phyloP scores from a whole-genome alignment of 2,329 filamentous ascomycete species.

The Stemphylium vesicarium region DNA sequence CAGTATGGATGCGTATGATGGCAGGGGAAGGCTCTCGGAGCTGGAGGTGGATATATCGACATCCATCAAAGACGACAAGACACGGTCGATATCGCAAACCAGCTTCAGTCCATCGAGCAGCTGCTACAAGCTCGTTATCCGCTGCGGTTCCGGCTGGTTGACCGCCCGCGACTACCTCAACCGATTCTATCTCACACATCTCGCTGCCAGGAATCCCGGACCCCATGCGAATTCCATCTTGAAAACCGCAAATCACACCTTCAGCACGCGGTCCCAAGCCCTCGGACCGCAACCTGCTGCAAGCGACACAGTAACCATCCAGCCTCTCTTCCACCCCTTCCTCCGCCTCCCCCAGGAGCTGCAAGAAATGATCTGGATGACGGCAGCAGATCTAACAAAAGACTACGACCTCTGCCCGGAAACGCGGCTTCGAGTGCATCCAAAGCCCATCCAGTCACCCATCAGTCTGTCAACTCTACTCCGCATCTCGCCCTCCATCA shows the following conservation, averaged over 20 bases:
- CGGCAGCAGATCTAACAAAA: slow-evolving; percentile 24
- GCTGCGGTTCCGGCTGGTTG: slow-evolving; percentile 41
- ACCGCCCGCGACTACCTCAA: slow-evolving; percentile 38
- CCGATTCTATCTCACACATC: slow-evolving; percentile 30
- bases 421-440: not conserved
- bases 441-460: slow-evolving; percentile 2
- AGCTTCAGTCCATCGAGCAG: not conserved
- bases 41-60: not conserved
- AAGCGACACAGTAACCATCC: slow-evolving; percentile 31
- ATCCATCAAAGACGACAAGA: not conserved
- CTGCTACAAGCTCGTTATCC: slow-evolving; percentile 35
- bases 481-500: slow-evolving; percentile 26
- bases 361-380: slow-evolving; percentile 36
- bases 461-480: slow-evolving; percentile 28
- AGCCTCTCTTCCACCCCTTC: slow-evolving; percentile 39
- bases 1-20: slow-evolving; percentile 10
- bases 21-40: not conserved
- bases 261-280: slow-evolving; percentile 2
- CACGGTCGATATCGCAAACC: not conserved
- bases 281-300: slow-evolving; percentile 9
- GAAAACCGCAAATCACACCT: slow-evolving; percentile 1
- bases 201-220: slow-evolving; percentile 6
- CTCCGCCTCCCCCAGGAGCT: slow-evolving; percentile 34
- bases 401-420: slow-evolving; percentile 21
- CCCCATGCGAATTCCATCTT: not conserved